A percentile compares a stretch with the other conserved stretches of the same genome.
Evolutionary conservation across 257 asterid species (phyloP).

Genomic region (Solanum chmielewskii): DNA sequence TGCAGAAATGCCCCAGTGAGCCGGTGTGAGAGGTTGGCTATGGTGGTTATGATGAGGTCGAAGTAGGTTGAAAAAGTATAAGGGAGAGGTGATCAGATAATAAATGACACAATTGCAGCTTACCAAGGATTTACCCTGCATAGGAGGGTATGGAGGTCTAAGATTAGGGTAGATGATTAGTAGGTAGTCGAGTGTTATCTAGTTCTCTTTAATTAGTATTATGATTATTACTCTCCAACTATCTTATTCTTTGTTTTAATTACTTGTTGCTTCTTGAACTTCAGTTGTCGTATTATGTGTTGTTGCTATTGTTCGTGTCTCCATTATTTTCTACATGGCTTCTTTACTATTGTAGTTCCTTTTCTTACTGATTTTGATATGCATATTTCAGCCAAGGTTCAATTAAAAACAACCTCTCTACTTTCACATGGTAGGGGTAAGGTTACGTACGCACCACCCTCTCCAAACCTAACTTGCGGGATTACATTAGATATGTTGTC

Average conservation of each 20-base stretch:
- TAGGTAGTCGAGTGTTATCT: neutral
- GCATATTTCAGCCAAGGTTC: neutral
- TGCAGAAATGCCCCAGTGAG: no score
- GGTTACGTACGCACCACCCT: neutral
- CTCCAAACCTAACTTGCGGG: neutral
- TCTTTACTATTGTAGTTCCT: neutral
- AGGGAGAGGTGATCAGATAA: neutral
- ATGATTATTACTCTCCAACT: neutral
- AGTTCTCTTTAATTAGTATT: neutral
- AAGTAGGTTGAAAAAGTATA: neutral
- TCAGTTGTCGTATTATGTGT: neutral
- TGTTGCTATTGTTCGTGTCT: neutral
- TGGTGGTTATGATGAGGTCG: neutral
- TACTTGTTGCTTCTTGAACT: neutral
- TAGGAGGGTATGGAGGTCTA: neutral
- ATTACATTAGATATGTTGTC: neutral
- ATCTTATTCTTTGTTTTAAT: neutral
- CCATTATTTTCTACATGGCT: neutral
- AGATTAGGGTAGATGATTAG: neutral
- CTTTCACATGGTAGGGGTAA: neutral
- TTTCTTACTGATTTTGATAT: neutral
- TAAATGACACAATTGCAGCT: neutral
- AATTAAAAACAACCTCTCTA: neutral
- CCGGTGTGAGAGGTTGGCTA: neutral
- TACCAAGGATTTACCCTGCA: neutral